Conservation (phyloP, 2,329 filamentous ascomycete species). For the Aspergillus cejpii region DNA sequence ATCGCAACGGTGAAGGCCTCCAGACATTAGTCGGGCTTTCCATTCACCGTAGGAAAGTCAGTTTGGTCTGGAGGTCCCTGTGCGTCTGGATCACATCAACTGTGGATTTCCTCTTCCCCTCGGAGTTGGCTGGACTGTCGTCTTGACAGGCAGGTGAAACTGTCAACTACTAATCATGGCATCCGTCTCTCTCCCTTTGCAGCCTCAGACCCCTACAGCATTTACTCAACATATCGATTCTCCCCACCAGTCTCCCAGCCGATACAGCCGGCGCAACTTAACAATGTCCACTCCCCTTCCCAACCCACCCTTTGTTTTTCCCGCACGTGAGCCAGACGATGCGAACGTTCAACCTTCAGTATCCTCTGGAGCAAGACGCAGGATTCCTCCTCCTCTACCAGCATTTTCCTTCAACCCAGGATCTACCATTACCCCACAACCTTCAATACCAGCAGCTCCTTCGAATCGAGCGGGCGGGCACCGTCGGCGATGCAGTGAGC, state of each 20-base stretch:
- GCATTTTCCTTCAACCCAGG: conserved; percentile 37
- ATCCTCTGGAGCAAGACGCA: conserved; percentile 48
- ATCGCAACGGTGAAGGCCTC: conserved; percentile 22
- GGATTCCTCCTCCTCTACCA: conserved; percentile 28
- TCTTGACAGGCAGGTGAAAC: conserved; percentile 1
- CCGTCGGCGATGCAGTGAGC: conserved; percentile 74
- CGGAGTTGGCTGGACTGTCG: conserved; percentile 5
- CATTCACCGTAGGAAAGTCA: conserved; percentile 19
- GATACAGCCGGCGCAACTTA: conserved; percentile 22
- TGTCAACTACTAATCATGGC: conserved; percentile 24
- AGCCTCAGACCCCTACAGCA: conserved; percentile 21
- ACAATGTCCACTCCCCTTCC: conserved; percentile 38
- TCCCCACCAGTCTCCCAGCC: conserved; percentile 12
- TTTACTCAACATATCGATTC: conserved; percentile 27
- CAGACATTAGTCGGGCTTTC: conserved; percentile 24
- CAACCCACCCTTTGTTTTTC: conserved; percentile 62
- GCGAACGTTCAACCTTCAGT: conserved; percentile 34
- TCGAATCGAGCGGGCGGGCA: conserved; percentile 52
- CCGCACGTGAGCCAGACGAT: conserved; percentile 42
- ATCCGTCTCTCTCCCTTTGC: conserved; percentile 34
- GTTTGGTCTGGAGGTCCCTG: conserved; percentile 25
- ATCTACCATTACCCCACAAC: conserved; percentile 37
- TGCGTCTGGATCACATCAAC: conserved; percentile 18
- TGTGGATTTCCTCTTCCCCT: conserved; percentile 4
- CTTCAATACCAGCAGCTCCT: conserved; percentile 51